Conservation (phyloP, 2,329 filamentous ascomycete species). For the Calonectria ilicicola region DNA sequence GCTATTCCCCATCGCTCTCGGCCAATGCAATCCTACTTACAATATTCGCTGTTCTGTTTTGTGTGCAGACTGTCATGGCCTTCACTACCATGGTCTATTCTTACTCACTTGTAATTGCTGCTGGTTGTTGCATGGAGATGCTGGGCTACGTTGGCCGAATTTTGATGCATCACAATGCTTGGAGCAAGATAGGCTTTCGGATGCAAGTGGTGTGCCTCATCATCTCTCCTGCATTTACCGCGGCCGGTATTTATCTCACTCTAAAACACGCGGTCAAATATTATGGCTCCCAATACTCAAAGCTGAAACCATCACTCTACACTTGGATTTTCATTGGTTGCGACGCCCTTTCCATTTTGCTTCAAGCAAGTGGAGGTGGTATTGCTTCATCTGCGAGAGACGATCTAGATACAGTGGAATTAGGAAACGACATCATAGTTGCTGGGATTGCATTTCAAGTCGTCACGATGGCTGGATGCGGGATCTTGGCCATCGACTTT, state of each 20-base stretch:
- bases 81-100: constrained; percentile 53
- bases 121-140: constrained; percentile 54
- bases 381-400: background rate
- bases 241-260: constrained; percentile 59
- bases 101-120: constrained; percentile 48
- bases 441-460: constrained; percentile 2
- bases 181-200: constrained; percentile 53
- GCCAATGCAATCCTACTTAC: constrained; percentile 48
- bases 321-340: constrained; percentile 48
- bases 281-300: constrained; percentile 54
- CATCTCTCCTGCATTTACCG: constrained; percentile 56
- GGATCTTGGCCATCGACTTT: background rate
- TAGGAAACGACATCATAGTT: constrained; percentile 4
- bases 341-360: background rate
- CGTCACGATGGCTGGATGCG: background rate
- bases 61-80: constrained; percentile 48
- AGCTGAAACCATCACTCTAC: constrained; percentile 56
- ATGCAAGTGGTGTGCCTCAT: constrained; percentile 56
- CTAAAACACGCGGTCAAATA: constrained; percentile 59
- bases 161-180: constrained; percentile 53
- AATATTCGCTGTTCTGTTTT: constrained; percentile 48
- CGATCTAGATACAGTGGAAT: background rate
- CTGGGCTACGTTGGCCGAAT: constrained; percentile 56
- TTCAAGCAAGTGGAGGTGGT: background rate
- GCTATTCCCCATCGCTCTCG: constrained; percentile 34